Evolutionary conservation across 2,329 filamentous ascomycete species (phyloP).

Genomic region (Fusarium devonianum): DNA sequence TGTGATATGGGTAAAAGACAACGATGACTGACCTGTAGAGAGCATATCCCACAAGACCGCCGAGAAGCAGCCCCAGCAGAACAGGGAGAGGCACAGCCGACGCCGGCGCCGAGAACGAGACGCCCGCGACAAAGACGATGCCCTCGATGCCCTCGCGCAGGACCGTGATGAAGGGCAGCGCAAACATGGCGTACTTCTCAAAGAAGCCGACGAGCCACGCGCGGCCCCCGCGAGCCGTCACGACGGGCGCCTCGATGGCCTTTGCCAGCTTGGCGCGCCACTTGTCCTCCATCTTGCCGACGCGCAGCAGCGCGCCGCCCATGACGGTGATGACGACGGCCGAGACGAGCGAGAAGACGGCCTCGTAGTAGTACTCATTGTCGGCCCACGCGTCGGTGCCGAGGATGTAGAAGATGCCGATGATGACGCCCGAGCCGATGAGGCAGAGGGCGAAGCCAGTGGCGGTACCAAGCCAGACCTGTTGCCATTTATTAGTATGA

Average conservation of each 20-base stretch:
- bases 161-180: conserved; percentile 85
- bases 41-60: conserved; percentile 71
- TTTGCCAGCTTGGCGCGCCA: conserved; percentile 82
- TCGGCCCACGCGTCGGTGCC: conserved; percentile 72
- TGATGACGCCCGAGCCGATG: conserved; percentile 70
- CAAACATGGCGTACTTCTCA: conserved; percentile 87
- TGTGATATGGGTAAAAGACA: rapidly evolving
- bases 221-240: conserved; percentile 53
- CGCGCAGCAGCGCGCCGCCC: conserved; percentile 79
- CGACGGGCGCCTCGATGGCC: conserved; percentile 64
- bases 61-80: conserved; percentile 72
- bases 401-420: conserved; percentile 74
- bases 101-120: conserved; percentile 78
- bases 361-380: conserved; percentile 83
- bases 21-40: conserved; percentile 72
- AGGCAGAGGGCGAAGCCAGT: conserved; percentile 62
- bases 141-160: conserved; percentile 86
- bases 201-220: conserved; percentile 66
- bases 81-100: conserved; percentile 80
- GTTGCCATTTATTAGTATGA: conserved; percentile 31
- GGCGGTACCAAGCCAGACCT: conserved; percentile 63
- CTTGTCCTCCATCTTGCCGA: conserved; percentile 85
- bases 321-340: conserved; percentile 84
- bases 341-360: conserved; percentile 77
- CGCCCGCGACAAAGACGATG: conserved; percentile 87